phyloP scores from a whole-genome alignment of 768 basidiomycete genomes.

The Melanogaster broomeanus region DNA sequence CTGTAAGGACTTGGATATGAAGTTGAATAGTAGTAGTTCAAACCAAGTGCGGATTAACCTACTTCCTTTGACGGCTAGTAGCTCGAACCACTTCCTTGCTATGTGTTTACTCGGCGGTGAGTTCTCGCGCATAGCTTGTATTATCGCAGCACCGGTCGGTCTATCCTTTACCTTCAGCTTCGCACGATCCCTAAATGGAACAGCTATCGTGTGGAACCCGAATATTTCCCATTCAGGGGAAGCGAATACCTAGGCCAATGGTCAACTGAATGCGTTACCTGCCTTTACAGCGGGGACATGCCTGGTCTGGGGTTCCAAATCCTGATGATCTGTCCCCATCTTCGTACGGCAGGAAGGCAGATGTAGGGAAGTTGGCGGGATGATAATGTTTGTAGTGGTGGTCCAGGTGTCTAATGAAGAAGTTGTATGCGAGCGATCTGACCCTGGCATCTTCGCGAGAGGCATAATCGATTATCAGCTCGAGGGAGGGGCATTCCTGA shows the following conservation, averaged over 20 bases:
- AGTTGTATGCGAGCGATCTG: slow-evolving; percentile 63
- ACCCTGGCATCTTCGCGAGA: slow-evolving; percentile 46
- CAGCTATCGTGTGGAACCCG: slow-evolving; percentile 63
- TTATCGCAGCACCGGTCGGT: slow-evolving; percentile 58
- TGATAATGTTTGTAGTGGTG: slow-evolving; percentile 58
- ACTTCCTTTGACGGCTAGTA: slow-evolving; percentile 60
- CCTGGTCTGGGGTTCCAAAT: slow-evolving; percentile 67
- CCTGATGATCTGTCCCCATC: slow-evolving; percentile 40
- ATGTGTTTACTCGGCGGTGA: slow-evolving; percentile 50
- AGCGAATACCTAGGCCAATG: slow-evolving; percentile 56
- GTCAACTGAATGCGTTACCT: neutral
- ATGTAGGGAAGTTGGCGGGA: slow-evolving; percentile 46
- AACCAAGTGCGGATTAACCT: neutral
- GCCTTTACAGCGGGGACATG: slow-evolving; percentile 26
- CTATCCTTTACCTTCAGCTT: slow-evolving; percentile 68
- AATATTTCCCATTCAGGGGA: slow-evolving; percentile 63
- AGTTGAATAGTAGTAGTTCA: slow-evolving; percentile 1
- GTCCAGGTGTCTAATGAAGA: slow-evolving; percentile 70
- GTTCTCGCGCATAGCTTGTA: slow-evolving; percentile 52
- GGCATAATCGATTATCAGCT: slow-evolving; percentile 57
- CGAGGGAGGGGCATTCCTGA: slow-evolving; percentile 63
- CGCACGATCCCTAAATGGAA: slow-evolving; percentile 45
- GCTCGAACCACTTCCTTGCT: slow-evolving; percentile 65
- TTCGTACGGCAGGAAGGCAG: slow-evolving; percentile 76
- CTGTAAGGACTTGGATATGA: slow-evolving; percentile 51